Conservation (phyloP, 2,329 filamentous ascomycete genomes). For the Ophiostoma sp. region DNA sequence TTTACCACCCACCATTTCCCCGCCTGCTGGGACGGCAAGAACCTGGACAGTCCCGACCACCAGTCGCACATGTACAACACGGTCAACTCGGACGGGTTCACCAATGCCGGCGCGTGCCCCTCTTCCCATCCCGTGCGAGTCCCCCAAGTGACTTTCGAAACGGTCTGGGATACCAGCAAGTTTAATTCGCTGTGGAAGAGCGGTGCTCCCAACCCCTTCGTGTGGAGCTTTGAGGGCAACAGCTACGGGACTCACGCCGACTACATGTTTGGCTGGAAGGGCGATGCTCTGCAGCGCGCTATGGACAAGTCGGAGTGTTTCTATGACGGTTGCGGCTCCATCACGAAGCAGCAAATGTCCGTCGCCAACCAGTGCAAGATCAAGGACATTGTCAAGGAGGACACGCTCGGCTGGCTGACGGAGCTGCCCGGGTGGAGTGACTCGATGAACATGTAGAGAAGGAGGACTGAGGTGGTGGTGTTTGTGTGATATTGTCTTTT, state of each 20-base stretch:
- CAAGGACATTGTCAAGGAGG: conserved; percentile 36
- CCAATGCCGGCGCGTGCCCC: conserved; percentile 31
- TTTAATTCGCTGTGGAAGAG: conserved; percentile 37
- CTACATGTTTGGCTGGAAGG: conserved; percentile 38
- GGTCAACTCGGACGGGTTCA: conserved; percentile 32
- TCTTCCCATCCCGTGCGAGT: conserved; percentile 28
- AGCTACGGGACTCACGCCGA: conserved; percentile 39
- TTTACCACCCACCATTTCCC: conserved; percentile 33
- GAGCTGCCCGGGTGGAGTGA: conserved; percentile 7
- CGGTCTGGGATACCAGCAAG: conserved; percentile 38
- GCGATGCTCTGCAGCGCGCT: conserved; percentile 37
- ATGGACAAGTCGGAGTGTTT: conserved; percentile 43
- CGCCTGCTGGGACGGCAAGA: conserved; percentile 55
- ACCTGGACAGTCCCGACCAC: conserved; percentile 51
- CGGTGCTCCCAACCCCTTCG: conserved; percentile 33
- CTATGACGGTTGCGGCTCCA: conserved; percentile 41
- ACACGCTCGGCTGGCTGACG: conserved; percentile 35
- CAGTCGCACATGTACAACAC: conserved; percentile 34
- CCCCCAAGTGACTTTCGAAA: conserved; percentile 30
- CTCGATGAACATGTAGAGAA: neutral
- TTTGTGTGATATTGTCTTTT: too few relatives aligned
- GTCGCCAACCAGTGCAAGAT: conserved; percentile 38
- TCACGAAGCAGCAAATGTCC: conserved; percentile 38
- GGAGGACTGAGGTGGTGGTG: neutral
- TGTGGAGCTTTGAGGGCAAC: conserved; percentile 35